These are phyloP conservation scores for Penicillium macrosclerotiorum DNA, from an alignment of 495 filamentous ascomycete species.

Conservation along the genomic window DNA sequence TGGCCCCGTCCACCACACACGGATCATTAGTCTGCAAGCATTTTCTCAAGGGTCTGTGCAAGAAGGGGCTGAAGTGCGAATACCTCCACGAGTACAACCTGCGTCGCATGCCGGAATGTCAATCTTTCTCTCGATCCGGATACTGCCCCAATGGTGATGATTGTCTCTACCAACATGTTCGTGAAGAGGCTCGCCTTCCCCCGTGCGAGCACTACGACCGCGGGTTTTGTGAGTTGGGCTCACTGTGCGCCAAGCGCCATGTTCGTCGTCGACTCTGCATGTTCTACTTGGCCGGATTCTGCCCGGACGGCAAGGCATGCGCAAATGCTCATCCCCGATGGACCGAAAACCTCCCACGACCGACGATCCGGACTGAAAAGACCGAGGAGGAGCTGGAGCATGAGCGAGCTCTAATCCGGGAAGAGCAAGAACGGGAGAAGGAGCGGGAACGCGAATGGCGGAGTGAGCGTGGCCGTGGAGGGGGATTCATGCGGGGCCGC, in stretches of 20 bases:
- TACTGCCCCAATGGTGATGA: conserved; percentile 97
- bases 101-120: conserved; percentile 95
- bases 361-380: conserved; percentile 62
- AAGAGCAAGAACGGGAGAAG: conserved; percentile 52
- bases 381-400: conserved; percentile 61
- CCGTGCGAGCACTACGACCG: conserved; percentile 91
- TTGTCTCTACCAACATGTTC: conserved; percentile 92
- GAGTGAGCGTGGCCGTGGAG: conserved; percentile 45
- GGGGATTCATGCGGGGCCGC: conserved; percentile 50
- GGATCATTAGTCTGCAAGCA: conserved; percentile 91
- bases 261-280: conserved; percentile 69
- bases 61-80: conserved; percentile 93
- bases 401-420: conserved; percentile 52
- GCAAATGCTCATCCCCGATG: conserved; percentile 81
- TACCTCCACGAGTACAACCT: conserved; percentile 98
- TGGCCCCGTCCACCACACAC: conserved; percentile 49
- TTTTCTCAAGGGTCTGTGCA: conserved; percentile 95
- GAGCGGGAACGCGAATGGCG: conserved; percentile 53
- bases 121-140: conserved; percentile 81
- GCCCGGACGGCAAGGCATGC: conserved; percentile 78
- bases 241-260: conserved; percentile 82
- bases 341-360: conserved; percentile 67
- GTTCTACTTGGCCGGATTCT: conserved; percentile 94
- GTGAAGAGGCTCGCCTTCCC: conserved; percentile 74
- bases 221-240: conserved; percentile 92